Evolutionary conservation across 2,329 filamentous ascomycete species (phyloP), one percentile per base, ranked within the genome.

Genomic region (Trichoderma sp.): DNA sequence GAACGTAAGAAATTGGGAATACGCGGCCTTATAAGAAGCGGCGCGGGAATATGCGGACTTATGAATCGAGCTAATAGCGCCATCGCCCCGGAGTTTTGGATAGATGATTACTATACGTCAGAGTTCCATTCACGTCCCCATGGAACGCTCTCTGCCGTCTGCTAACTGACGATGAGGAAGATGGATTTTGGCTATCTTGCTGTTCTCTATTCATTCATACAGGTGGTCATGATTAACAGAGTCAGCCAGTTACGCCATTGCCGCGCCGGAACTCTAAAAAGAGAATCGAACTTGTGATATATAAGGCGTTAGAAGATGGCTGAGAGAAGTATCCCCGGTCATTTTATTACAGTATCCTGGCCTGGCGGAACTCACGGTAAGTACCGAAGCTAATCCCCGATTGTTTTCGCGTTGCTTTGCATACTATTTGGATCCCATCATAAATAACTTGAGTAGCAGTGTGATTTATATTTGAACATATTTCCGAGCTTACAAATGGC

Each of bases 21-120:
- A 49, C 37, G 61, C 62, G 62, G 62, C 21, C 52, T 65, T 65
- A 56, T 56, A 56, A 21, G 16, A 31, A 31, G 62, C 19, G 52
- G 62, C 62, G 62, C 43, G 62, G 62, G 52, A 35, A 56, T 43
- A n/a, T 47, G 62, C 52, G 62, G 62, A n/a, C 49, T 65, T 65
- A 65, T 65, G 24, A 56, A 52, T 11, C 14, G 21, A 53, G 19
- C 10, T 60, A 24, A 21, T 4, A 49, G 6, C 27, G 19, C 40
- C 19, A 8, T 8, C 19, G 37, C n/a, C 2, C 16, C 29, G 33
- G 8, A 27, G 31, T 5, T 10, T 43, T 43, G 10, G 13, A 29
- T n/a, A 10, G 33, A 10, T 64, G 61, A 64, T 64, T 64, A 64
- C 61, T 64, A 40, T 55, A 29, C 29, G 35, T 1, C 14, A 4